These are phyloP conservation scores for Wallacemonas sp. DNA, from an alignment of 208 protist species.

Conservation along the genomic window DNA sequence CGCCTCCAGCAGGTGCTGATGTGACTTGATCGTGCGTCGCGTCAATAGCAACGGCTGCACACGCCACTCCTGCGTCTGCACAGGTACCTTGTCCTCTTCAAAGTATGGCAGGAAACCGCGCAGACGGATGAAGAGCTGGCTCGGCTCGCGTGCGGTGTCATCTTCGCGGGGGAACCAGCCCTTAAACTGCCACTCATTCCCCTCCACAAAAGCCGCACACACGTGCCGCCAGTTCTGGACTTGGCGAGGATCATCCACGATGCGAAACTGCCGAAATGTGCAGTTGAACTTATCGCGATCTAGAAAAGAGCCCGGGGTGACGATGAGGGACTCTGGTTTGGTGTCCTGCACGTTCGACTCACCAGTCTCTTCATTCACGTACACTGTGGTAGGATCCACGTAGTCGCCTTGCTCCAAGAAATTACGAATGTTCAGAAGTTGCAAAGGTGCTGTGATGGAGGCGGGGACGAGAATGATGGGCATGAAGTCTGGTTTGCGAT, in stretches of 20 bases:
- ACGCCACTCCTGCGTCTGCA: constrained; percentile 71
- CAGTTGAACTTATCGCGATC: constrained; percentile 68
- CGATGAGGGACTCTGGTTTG: constrained; percentile 70
- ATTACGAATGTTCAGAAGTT: constrained; percentile 81
- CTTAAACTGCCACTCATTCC: constrained; percentile 76
- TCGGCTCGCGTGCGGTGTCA: constrained; percentile 40
- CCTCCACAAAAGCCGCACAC: constrained; percentile 81
- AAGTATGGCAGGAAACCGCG: constrained; percentile 87
- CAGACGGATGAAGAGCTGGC: constrained; percentile 67
- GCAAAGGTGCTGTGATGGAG: constrained; percentile 66
- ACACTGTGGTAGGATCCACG: constrained; percentile 70
- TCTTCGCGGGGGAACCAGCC: constrained; percentile 60
- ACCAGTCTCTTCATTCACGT: constrained; percentile 70
- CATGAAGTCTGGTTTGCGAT: constrained; percentile 71
- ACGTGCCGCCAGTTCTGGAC: constrained; percentile 84
- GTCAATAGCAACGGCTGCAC: constrained; percentile 75
- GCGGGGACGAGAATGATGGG: constrained; percentile 81
- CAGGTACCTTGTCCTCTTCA: constrained; percentile 84
- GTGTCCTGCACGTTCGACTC: constrained; percentile 63
- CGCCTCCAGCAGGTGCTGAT: constrained; percentile 76
- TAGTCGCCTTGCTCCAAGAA: constrained; percentile 83
- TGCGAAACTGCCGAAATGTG: constrained; percentile 68
- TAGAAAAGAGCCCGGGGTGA: constrained; percentile 72
- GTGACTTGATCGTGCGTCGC: constrained; percentile 68
- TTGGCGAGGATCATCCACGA: constrained; percentile 74